Evolutionary conservation across 768 basidiomycete genomes (phyloP), one percentile per base, ranked within the genome.

Genomic region (Boletus reticuloceps): DNA sequence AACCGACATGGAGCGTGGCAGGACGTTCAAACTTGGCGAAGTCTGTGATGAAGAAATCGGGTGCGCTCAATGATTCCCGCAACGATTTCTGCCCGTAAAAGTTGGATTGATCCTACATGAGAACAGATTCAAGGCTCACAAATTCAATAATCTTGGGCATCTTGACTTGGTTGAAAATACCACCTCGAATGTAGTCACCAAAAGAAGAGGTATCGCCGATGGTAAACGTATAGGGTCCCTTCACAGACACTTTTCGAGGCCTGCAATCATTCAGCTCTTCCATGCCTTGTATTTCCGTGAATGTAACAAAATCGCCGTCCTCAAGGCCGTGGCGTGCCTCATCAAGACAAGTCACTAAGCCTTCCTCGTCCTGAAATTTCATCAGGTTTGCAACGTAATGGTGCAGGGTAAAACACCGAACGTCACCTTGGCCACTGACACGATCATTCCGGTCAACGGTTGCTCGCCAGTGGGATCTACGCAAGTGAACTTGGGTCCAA

Each of bases 401-500:
- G 6, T 31, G 7, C 16, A 13, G 14, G 25, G n/a, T 47, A 48
- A 40, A 46, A 45, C 19, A 57, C 66, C 13, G 19, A 39, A 52
- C 27, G 17, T 46, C 48, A 90, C 94, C 78, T 91, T 89, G 51
- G 84, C 86, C n/a, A 98, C 84, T 50, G 91, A 89, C 11, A 94
- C 95, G 53, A 98, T 89, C 94, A 99, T 98, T 19, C 97, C 97
- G 2, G 84, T 80, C 54, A 98, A 77, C 4, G 94, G 89, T 60
- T 93, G 88, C 73, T 98, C 97, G 17, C 97, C 97, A n/a, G 91
- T 95, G n/a, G 94, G 87, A 68, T 99, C 97, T 25, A 97, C 91
- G 61, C 94, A 95, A 16, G 92, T 88, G 68, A 98, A 99, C 70
- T 91, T 92, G 25, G 86, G 73, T 7, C 97, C 97, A 62, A 99